Evolutionary conservation across 352 stramenopile species (phyloP).

Genomic region (Pythium vanterpoolii): DNA sequence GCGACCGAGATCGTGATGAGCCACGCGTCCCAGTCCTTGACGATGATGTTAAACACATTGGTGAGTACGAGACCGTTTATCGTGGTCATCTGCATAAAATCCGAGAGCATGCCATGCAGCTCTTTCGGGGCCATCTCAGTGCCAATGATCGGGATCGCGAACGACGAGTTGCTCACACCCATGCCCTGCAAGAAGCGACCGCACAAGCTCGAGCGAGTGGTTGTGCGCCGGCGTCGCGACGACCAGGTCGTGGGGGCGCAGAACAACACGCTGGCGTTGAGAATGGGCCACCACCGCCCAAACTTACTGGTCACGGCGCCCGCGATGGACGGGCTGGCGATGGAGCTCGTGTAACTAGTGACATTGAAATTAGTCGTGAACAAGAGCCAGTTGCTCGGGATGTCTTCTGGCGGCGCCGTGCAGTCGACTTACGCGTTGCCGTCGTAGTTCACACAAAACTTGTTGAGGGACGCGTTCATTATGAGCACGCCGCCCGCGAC

Average conservation of each 20-base stretch:
- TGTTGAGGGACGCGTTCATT: constrained; percentile 40
- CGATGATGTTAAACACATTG: constrained; percentile 29
- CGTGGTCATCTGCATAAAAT: constrained; percentile 37
- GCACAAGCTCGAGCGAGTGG: constrained; percentile 24
- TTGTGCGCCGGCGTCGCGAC: constrained; percentile 12
- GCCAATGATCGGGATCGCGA: constrained; percentile 37
- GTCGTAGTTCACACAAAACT: constrained; percentile 37
- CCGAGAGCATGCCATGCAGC: constrained; percentile 30
- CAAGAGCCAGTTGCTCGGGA: constrained; percentile 35
- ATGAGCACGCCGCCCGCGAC: constrained; percentile 38
- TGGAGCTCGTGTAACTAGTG: constrained; percentile 37
- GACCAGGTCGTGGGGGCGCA: constrained; percentile 31
- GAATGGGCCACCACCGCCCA: constrained; percentile 32
- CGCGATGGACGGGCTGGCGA: constrained; percentile 27
- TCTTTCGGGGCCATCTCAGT: constrained; percentile 39
- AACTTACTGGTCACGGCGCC: constrained; percentile 28
- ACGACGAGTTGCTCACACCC: constrained; percentile 38
- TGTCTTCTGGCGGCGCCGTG: constrained; percentile 7
- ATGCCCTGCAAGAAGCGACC: constrained; percentile 32
- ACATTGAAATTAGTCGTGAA: constrained; percentile 43
- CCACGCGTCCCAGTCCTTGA: constrained; percentile 29
- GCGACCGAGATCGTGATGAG: constrained; percentile 27
- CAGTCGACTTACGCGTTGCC: constrained; percentile 34
- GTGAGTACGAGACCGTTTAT: constrained; percentile 33
- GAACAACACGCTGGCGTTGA: constrained; percentile 29